Percentiles rank a stretch among this genome's conserved stretches.
Evolutionary conservation across 345 rosid genomes (phyloP).

Genomic region (Murraya paniculata): DNA sequence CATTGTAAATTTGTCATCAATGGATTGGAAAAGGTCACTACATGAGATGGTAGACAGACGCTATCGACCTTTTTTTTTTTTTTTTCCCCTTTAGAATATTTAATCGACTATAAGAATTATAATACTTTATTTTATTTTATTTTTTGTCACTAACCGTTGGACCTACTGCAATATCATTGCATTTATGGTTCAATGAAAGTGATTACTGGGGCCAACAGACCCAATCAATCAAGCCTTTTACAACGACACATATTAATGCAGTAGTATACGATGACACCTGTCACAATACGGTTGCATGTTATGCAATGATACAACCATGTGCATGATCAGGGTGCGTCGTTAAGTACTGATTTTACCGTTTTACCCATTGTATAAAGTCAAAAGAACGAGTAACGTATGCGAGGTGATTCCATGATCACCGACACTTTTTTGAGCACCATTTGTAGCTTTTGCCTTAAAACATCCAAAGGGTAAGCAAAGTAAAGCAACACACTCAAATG

Average conservation of each 20-base stretch:
- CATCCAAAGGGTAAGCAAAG: background rate
- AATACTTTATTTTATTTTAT: background rate
- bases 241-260: background rate
- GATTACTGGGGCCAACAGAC: background rate
- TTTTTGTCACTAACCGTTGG: background rate
- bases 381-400: background rate
- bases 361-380: background rate
- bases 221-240: background rate
- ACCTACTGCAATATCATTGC: background rate
- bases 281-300: background rate
- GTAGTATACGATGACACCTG: background rate
- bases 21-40: background rate
- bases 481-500: background rate
- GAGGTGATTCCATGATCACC: background rate
- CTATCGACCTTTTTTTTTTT: too few species aligned
- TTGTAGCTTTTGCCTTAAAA: background rate
- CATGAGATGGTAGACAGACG: background rate
- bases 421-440: background rate
- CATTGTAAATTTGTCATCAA: too few species aligned
- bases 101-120: background rate
- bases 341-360: background rate
- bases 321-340: background rate
- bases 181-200: background rate
- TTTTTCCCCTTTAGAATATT: background rate
- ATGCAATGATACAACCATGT: background rate